Base-by-base conservation (phyloP, 306 rosid genomes). In the Inga oerstediana region DNA sequence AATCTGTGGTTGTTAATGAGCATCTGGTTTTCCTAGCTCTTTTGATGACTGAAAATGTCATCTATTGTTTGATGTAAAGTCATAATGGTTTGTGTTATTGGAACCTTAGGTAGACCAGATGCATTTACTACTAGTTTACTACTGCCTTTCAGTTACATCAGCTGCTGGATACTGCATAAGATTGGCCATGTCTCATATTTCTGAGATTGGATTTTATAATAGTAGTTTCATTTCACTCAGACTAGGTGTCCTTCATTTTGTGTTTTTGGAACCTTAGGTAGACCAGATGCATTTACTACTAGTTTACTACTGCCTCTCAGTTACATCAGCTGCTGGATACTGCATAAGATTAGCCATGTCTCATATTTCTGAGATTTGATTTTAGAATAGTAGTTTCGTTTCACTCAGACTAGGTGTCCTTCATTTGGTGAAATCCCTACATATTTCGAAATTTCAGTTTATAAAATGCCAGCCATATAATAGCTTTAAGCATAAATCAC, bases 401-500 rank as follows among this genome's bases (percentile, higher is more conserved):
- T 69, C 73, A 45, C 24, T 76, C 32, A 35, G 68, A 58, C 13
- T 8, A 10, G 37, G 16, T 61, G 49, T 2, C 9, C 43, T 37
- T 24, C 10, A 16, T 48, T 17, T 61, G 27, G 44, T 52, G 39
- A 82, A 73, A 54, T 51, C 43, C 22, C 10, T 48, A 34, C 10
- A 5, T 68, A 24, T 66, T 68, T 66, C 58, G 51, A 56, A 15
- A 17, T 4, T 37, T 51, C 56, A 68, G 4, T 22, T 37, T 17
- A 35, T 16, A 35, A 67, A 75, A 68, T 11, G 37, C 27, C 39
- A 72, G 67, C 37, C 46, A 41, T 64, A 22, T 76, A 64, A 71
- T n/a, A 73, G 66, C 10, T 62, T 48, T 71, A 34, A 14, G 48
- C 45, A 56, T 32, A 48, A 75, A 69, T 75, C 64, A 69, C 45